These are phyloP conservation scores for Kwoniella europaea DNA, from an alignment of 768 basidiomycete genomes.

Conservation along the genomic window DNA sequence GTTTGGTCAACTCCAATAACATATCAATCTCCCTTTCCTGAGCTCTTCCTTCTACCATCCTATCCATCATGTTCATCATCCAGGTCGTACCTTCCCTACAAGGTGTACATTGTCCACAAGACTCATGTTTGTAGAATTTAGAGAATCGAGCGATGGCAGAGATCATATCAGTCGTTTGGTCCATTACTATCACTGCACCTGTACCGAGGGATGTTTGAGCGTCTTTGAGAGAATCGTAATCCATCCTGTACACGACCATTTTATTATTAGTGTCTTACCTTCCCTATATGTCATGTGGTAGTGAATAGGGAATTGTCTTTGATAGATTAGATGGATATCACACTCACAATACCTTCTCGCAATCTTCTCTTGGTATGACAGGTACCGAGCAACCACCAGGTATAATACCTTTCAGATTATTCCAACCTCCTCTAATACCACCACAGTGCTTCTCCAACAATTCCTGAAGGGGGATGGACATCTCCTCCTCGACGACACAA, in stretches of 20 bases:
- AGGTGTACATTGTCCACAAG: constrained; percentile 95
- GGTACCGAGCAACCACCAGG: constrained; percentile 96
- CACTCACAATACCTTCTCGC: constrained; percentile 82
- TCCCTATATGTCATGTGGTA: too few species aligned
- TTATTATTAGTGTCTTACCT: too few species aligned
- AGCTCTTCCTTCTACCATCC: constrained; percentile 88
- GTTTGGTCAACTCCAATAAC: constrained; percentile 94
- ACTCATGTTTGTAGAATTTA: constrained; percentile 97
- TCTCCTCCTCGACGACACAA: constrained; percentile 97
- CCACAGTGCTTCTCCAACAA: constrained; percentile 96
- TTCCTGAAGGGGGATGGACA: constrained; percentile 94
- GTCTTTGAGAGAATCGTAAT: constrained; percentile 96
- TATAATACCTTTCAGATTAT: constrained; percentile 94
- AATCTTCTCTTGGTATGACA: constrained; percentile 79
- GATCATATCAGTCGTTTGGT: constrained; percentile 95
- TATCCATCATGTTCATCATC: constrained; percentile 99
- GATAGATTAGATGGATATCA: background rate
- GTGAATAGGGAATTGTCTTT: too few species aligned
- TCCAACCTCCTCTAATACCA: constrained; percentile 92
- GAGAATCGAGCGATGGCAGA: constrained; percentile 92
- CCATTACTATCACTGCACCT: constrained; percentile 98
- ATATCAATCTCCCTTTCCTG: constrained; percentile 96
- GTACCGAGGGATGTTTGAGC: constrained; percentile 96
- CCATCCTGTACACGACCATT: constrained; percentile 69
- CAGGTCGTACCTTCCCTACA: constrained; percentile 80